phyloP scores from a whole-genome alignment of 305 asterid genomes.

The Euphrasia arctica region DNA sequence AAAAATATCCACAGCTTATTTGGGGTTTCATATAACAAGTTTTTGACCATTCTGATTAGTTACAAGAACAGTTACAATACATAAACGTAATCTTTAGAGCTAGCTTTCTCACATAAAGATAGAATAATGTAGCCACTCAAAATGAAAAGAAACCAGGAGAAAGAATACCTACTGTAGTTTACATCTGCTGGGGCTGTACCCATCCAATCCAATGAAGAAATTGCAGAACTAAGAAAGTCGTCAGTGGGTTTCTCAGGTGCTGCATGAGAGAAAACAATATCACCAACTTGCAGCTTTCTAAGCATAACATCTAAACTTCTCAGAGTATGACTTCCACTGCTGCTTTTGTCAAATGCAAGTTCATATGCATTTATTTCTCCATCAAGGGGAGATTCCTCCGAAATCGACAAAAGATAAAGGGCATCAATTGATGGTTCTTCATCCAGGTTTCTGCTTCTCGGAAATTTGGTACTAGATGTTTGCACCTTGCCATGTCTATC shows the following conservation, averaged over 20 bases:
- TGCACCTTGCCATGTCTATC: conserved; percentile 45
- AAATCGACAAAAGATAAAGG: conserved; percentile 61
- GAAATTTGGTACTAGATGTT: conserved; percentile 34
- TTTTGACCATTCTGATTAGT: no score
- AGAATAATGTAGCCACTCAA: background rate
- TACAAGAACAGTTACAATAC: no score
- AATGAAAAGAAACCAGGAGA: conserved; percentile 25
- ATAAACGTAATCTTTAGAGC: background rate
- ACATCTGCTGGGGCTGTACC: conserved; percentile 82
- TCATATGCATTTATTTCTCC: conserved; percentile 51
- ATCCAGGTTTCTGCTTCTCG: conserved; percentile 33
- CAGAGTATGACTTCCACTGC: conserved; percentile 29
- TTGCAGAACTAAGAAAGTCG: conserved; percentile 31
- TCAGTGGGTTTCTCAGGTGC: conserved; percentile 38
- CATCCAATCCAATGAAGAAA: conserved; percentile 92
- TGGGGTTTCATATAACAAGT: background rate
- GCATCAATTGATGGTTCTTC: conserved; percentile 62
- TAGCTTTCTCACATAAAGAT: background rate
- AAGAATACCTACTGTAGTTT: conserved; percentile 63
- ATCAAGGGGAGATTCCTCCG: conserved; percentile 47
- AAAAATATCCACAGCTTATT: conserved; percentile 11
- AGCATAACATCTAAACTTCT: conserved; percentile 53
- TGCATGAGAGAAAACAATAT: conserved; percentile 43
- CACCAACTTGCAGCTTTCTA: conserved; percentile 68
- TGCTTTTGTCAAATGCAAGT: conserved; percentile 51